Base-by-base conservation (phyloP, 768 basidiomycete genomes). In the Tephrocybe sp. region DNA sequence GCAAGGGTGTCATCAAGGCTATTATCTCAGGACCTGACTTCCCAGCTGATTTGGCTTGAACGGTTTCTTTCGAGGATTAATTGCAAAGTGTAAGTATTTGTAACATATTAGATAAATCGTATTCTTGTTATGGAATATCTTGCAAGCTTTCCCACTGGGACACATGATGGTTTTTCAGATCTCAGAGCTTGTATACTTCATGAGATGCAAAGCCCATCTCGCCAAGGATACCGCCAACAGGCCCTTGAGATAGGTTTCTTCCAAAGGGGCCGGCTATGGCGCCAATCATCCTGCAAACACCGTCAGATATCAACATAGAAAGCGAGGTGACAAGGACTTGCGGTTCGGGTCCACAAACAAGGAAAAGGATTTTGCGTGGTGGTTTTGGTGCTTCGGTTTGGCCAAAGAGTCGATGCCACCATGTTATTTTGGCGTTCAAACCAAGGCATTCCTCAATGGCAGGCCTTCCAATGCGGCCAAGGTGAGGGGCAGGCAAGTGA, bases 261-360 rank as follows among this genome's bases (percentile, higher is more conserved):
- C 86, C 88, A 52, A 79, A 84, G 7, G 88, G 86, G 3, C 91
- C 90, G 51, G 88, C 83, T 36, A 92, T 79, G 10, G 83, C 77
- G 41, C 64, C 69, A 42, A 91, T 74, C 91, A 92, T 91, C 41
- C 90, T 92, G 58, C 9, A 49, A 52, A 23, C 29, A 36, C 31
- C 55, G 21, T 45, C 52, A 49, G 31, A 7, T 6, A 24, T 44
- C 19, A 1, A 4, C 10, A 41, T 22, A 30, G 25, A 51, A 51
- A 40, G 18, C 45, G 18, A 22, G 24, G 38, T 7, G 24, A 7
- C 34, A 29, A 47, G 46, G 49, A 65, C 84, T 59, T 64, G 91
- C 91, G 76, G 75, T 53, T 91, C 86, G n/a, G 91, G 91, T 22
- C 91, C 91, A 65, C 88, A 93, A 3, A 93, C 79, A 11, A 93